phyloP scores from a whole-genome alignment of 2,329 filamentous ascomycete genomes.

The Fusarium incarnatum region DNA sequence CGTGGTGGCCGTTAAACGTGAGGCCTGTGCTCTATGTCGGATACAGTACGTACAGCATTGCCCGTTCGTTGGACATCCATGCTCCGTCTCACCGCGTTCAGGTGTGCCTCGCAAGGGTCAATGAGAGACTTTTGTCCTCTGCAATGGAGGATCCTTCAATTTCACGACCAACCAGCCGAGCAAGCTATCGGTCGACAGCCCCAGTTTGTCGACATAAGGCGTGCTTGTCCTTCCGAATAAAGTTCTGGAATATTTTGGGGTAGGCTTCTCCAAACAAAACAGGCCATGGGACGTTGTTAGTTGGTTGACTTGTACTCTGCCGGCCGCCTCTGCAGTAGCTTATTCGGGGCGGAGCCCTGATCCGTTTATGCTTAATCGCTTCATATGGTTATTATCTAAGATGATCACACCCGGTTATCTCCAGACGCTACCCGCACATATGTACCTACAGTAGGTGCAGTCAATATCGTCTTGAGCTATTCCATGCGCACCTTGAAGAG shows the following conservation, averaged over 20 bases:
- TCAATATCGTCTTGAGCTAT: neutral
- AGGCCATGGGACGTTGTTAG: neutral
- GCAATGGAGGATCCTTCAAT: neutral
- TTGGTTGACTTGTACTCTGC: neutral
- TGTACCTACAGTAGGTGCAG: neutral
- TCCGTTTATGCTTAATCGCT: slow-evolving; percentile 14
- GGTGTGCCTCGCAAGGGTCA: slow-evolving; percentile 27
- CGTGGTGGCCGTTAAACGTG: slow-evolving; percentile 7
- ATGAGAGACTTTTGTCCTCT: neutral
- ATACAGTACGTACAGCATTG: slow-evolving; percentile 3
- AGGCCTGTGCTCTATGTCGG: slow-evolving; percentile 1
- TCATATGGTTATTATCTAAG: slow-evolving; percentile 5
- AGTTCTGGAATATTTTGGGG: slow-evolving; percentile 31
- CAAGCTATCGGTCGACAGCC: neutral
- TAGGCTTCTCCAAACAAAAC: slow-evolving; percentile 6
- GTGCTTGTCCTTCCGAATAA: slow-evolving; percentile 9
- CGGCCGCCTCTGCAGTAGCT: slow-evolving; percentile 20
- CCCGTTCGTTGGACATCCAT: slow-evolving; percentile 9
- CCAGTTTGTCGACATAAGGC: slow-evolving; percentile 13
- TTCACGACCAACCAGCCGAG: neutral
- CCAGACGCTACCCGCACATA: slow-evolving; percentile 12
- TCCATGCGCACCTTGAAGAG: neutral
- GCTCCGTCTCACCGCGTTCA: neutral
- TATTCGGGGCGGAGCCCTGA: slow-evolving; percentile 16
- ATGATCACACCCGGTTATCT: slow-evolving; percentile 32